These are phyloP conservation scores for Neospora caninum DNA, from an alignment of 169 alveolate species.

Conservation along the genomic window DNA sequence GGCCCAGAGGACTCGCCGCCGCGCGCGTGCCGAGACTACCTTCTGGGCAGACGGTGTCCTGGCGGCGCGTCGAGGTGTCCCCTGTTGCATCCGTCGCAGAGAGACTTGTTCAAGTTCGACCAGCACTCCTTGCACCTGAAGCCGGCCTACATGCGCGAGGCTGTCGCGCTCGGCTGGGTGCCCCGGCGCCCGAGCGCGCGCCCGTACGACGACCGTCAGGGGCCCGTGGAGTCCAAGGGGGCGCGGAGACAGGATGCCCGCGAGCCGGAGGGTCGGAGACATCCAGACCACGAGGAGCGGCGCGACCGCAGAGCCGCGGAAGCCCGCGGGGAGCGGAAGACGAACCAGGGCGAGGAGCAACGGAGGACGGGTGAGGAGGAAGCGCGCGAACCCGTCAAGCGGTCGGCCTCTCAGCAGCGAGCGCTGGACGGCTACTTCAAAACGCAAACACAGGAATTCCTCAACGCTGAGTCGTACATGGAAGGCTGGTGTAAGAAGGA, in stretches of 20 bases:
- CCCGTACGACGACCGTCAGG: not conserved
- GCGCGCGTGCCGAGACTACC: constrained; percentile 59
- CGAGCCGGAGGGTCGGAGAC: not conserved
- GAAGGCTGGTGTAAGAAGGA: constrained; percentile 65
- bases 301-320: not conserved
- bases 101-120: constrained; percentile 44
- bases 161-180: constrained; percentile 55
- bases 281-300: not conserved
- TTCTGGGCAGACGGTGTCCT: constrained; percentile 52
- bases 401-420: constrained; percentile 49
- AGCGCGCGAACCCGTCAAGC: not conserved
- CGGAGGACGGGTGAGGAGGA: constrained; percentile 40
- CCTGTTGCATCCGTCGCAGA: constrained; percentile 45
- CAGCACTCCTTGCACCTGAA: constrained; percentile 51
- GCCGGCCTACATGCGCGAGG: constrained; percentile 46
- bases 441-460: constrained; percentile 43
- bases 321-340: not conserved
- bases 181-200: constrained; percentile 19
- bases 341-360: not conserved
- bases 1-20: constrained; percentile 55
- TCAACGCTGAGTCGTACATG: constrained; percentile 50
- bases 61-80: constrained; percentile 39
- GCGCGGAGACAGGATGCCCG: not conserved
- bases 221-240: not conserved
- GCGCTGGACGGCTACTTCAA: constrained; percentile 45